A percentile compares a stretch with the other conserved stretches of the same genome.
phyloP scores from a whole-genome alignment of 2,329 filamentous ascomycete genomes.

The Diaporthe citri region DNA sequence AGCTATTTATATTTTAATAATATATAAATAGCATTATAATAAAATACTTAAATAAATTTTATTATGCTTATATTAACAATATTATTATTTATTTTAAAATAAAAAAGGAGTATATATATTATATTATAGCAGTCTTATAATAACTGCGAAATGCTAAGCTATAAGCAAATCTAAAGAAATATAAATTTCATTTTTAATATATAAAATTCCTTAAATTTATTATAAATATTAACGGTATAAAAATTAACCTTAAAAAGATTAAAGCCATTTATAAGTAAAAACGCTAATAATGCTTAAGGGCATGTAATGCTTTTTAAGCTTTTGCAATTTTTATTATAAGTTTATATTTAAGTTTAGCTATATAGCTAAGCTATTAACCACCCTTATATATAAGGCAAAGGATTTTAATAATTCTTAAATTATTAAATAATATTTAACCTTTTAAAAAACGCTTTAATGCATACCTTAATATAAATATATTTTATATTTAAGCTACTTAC shows the following conservation, averaged over 20 bases:
- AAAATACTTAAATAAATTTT: neutral
- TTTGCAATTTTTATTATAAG: neutral
- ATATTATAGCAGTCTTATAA: neutral
- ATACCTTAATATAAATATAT: neutral
- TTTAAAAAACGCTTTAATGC: neutral
- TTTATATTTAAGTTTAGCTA: neutral
- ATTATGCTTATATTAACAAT: too few species aligned
- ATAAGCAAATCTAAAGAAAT: neutral
- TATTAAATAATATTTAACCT: neutral
- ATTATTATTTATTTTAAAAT: neutral
- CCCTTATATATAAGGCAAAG: neutral
- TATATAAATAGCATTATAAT: constrained; percentile 36
- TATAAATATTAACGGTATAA: neutral
- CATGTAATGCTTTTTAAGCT: neutral
- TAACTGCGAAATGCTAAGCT: neutral
- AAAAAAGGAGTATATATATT: neutral
- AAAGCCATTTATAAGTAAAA: neutral
- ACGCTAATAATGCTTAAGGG: neutral
- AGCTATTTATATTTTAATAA: constrained; percentile 39
- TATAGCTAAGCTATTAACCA: neutral
- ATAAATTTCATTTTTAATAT: neutral
- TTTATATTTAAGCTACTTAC: too few species aligned
- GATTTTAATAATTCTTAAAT: neutral
- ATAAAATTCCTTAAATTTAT: neutral
- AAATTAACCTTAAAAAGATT: neutral